Conservation (phyloP, 371 early-diverging fungal species). For the Mortierella polycephala region DNA sequence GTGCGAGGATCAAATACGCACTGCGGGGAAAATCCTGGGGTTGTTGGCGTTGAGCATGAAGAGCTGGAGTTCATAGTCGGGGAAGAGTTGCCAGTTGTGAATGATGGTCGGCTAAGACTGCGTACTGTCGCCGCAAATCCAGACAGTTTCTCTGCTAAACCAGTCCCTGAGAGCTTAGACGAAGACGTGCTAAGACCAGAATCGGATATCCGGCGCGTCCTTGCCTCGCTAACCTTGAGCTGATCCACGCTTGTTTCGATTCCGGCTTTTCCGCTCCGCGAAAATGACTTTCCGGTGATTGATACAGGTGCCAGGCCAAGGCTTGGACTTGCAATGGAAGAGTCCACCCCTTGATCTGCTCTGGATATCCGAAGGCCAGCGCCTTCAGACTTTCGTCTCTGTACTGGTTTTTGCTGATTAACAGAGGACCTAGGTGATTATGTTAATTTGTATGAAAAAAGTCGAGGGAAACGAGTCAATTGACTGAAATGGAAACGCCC, state of each 20-base stretch:
- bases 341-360: slow-evolving; percentile 20
- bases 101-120: slow-evolving; percentile 37
- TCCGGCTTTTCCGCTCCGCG: slow-evolving; percentile 16
- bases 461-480: no score
- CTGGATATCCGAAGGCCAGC: slow-evolving; percentile 30
- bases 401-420: slow-evolving; percentile 23
- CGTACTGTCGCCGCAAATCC: slow-evolving; percentile 50
- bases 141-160: slow-evolving; percentile 29
- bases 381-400: slow-evolving; percentile 46
- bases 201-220: slow-evolving; percentile 46
- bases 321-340: slow-evolving; percentile 4
- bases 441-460: no score
- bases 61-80: slow-evolving; percentile 33
- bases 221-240: slow-evolving; percentile 38
- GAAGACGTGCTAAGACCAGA: slow-evolving; percentile 37
- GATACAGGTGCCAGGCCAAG: slow-evolving; percentile 15
- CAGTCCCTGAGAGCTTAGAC: slow-evolving; percentile 26
- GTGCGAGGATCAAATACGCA: slow-evolving; percentile 11
- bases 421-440: slow-evolving; percentile 3
- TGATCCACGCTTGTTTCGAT: slow-evolving; percentile 41
- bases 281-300: slow-evolving; percentile 15
- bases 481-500: no score
- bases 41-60: slow-evolving; percentile 30
- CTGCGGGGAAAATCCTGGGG: slow-evolving; percentile 25
- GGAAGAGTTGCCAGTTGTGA: slow-evolving; percentile 18